Evolutionary conservation across 2,329 filamentous ascomycete genomes (phyloP), one percentile per base, ranked within the genome.

Genomic region (Fusarium chlamydosporum): DNA sequence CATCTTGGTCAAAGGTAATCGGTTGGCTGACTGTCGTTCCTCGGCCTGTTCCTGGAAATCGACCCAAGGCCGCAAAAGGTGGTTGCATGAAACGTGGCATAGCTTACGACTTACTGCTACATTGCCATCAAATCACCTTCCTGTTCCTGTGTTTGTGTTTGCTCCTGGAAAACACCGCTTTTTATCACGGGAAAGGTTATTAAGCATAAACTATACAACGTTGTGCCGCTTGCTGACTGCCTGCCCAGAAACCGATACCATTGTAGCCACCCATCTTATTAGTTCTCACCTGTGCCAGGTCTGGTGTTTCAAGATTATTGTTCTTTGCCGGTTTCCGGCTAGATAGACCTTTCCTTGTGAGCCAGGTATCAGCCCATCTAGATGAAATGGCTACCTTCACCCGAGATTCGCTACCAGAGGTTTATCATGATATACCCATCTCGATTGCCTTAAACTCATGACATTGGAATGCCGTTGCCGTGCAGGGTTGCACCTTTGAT

Each of bases 11-110:
- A 34, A 43, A 47, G 41, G 12, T 15, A 26, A 60, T 43, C 31
- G 29, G 35, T 53, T 68, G 65, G 65, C 40, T 45, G 18, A 33
- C 18, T 42, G 45, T 53, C 43, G 54, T 58, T 62, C 53, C 43
- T 48, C 47, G 15, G 46, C 57, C 57, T 33, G 41, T 65, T 53
- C 53, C 46, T 65, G 37, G 33, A 37, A 46, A 37, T 40, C 45
- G 42, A 41, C 45, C 60, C 31, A 42, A 40, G 68, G 65, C 27
- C 54, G 40, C 70, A 64, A 61, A 61, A 56, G 61, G 27, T 53
- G 70, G 65, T 60, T 61, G 65, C 67, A 67, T 69, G 58, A 65
- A 70, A 70, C 66, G 53, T 70, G 65, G 70, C 59, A 69, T 63
- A 54, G 60, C 56, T 56, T 61, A 51, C 33, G 35, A 33, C 37